Evolutionary conservation across 2,329 filamentous ascomycete species (phyloP), one percentile per base, ranked within the genome.

Genomic region (Fusarium pseudograminearum): DNA sequence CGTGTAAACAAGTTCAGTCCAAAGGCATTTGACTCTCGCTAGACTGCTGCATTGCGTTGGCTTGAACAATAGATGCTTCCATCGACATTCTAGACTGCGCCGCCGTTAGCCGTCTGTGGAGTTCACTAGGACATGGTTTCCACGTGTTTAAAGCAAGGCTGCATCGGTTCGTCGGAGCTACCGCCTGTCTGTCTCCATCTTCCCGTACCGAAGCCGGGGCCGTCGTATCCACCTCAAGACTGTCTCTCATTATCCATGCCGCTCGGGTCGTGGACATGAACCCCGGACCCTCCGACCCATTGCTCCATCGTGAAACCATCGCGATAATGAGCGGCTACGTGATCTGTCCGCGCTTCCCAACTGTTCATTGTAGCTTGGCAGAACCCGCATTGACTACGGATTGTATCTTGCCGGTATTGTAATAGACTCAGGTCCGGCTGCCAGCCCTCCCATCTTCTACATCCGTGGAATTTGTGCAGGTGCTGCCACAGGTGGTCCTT

Each of bases 381-480:
- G 53, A 78, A 78, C 6, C 76, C 77, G 54, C 77, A 78, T 18
- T 67, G 70, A 40, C 76, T 78, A 18, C 69, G 57, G 7, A 77
- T 42, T 2, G 46, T 57, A 33, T 76, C 76, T 47, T 79, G 72
- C 12, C 73, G 67, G 56, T 76, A 74, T 41, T 76, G 77, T 7
- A 81, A 69, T 42, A 79, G 60, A 31, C 73, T 72, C 28, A 82
- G 67, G 33, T 82, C 76, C 4, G 77, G 80, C 76, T 66, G 87
- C 85, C 86, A 89, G 78, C 80, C 80, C 6, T 75, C 80, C 81
- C 69, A 83, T 69, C 57, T 81, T 76, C 84, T 84, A 67, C 80
- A 83, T 2, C 77, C 76, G 57, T 83, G 81, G 38, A 83, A 83
- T 58, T 83, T 83, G 70, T 76, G 75, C n/a, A 80, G 58, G 22